A percentile compares a stretch with the other conserved stretches of the same genome.
phyloP scores from a whole-genome alignment of 495 filamentous ascomycete species.

The Melanomma pulvis-pyrius region DNA sequence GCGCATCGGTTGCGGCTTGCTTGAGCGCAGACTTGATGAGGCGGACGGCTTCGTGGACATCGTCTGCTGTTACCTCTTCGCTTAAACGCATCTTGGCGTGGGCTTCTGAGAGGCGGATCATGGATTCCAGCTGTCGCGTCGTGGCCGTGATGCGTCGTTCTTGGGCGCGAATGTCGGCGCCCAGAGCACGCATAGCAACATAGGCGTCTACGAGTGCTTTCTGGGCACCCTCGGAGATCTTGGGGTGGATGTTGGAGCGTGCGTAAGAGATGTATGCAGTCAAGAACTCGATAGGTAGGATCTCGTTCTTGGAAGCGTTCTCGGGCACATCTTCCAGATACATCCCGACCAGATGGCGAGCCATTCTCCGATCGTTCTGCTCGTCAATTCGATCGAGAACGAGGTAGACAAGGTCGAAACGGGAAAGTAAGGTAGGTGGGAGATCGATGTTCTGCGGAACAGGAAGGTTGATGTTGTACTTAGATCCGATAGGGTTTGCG shows the following conservation, averaged over 20 bases:
- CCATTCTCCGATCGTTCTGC: conserved; percentile 79
- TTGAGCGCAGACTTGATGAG: conserved; percentile 95
- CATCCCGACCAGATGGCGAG: conserved; percentile 93
- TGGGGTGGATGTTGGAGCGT: conserved; percentile 80
- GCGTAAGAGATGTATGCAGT: conserved; percentile 98
- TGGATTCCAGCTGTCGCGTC: conserved; percentile 91
- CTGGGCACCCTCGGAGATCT: conserved; percentile 73
- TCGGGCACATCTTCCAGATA: conserved; percentile 93
- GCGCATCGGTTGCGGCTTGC: conserved; percentile 87
- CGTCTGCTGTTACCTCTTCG: conserved; percentile 69
- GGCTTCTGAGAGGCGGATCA: conserved; percentile 94
- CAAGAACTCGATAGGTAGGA: conserved; percentile 91
- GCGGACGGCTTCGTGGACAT: conserved; percentile 89
- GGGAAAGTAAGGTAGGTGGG: conserved; percentile 88
- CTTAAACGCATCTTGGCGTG: conserved; percentile 97
- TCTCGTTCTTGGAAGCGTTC: conserved; percentile 73
- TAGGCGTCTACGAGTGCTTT: conserved; percentile 82
- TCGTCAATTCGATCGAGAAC: conserved; percentile 94
- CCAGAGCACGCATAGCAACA: conserved; percentile 93
- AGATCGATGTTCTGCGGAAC: conserved; percentile 98
- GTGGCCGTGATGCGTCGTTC: conserved; percentile 98
- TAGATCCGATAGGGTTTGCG: conserved; percentile 95
- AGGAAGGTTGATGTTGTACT: conserved; percentile 93
- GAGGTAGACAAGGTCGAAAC: conserved; percentile 96
- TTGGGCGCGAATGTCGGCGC: conserved; percentile 87